A percentile compares a stretch with the other conserved stretches of the same genome.
Conservation (phyloP, 305 asterid genomes). For the Solanum hybrid region DNA sequence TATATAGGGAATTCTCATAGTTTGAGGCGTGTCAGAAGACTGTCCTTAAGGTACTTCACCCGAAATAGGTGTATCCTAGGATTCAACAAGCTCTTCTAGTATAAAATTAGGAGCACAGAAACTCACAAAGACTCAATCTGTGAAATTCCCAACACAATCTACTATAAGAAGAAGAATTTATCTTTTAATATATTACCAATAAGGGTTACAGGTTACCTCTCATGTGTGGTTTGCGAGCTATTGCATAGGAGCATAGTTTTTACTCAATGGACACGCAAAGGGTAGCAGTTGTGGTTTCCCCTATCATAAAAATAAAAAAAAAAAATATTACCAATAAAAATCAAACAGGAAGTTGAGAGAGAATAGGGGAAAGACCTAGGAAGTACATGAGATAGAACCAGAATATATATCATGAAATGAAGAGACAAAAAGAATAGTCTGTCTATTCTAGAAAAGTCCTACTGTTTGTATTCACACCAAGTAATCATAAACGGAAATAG, state of each 20-base stretch:
- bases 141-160: not conserved
- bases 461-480: not conserved
- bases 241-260: not conserved
- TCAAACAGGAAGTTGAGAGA: not conserved
- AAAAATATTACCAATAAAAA: not conserved
- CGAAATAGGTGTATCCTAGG: not conserved
- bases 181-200: not conserved
- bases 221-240: not conserved
- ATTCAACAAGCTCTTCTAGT: not conserved
- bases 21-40: not conserved
- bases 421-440: not conserved
- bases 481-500: not conserved
- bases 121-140: not conserved
- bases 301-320: not conserved
- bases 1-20: not conserved
- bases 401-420: not conserved
- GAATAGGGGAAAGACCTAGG: not conserved
- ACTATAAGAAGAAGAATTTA: not conserved
- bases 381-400: not conserved
- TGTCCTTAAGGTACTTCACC: not conserved
- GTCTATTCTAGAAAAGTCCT: not conserved
- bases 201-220: not conserved
- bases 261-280: not conserved
- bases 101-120: not conserved
- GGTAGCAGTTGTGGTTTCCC: not conserved